Conservation (phyloP, 176 grass and related monocot species). For the Paspalum vaginatum region DNA sequence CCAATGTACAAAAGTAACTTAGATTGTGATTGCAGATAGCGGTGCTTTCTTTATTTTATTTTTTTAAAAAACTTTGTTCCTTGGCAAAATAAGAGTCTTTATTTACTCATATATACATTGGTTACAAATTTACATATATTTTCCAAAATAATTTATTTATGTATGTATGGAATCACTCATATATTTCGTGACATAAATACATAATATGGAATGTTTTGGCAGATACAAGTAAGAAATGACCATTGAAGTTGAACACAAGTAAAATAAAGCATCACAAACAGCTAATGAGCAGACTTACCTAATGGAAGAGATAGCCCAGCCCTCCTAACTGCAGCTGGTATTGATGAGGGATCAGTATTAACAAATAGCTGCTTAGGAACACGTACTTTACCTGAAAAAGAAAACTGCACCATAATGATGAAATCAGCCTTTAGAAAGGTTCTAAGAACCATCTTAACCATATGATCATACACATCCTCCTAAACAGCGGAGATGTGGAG, state of each 20-base stretch:
- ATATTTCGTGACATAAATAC: background rate
- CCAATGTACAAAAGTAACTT: background rate
- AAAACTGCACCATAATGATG: slow-evolving; percentile 52
- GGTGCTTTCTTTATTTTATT: background rate
- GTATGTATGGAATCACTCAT: background rate
- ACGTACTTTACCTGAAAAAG: slow-evolving; percentile 80
- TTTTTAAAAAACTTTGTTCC: background rate
- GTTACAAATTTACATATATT: too few species aligned
- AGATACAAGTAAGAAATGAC: background rate
- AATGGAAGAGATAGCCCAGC: slow-evolving; percentile 85
- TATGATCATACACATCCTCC: slow-evolving; percentile 6
- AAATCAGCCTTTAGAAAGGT: slow-evolving; percentile 49
- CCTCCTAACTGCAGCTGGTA: slow-evolving; percentile 74
- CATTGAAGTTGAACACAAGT: background rate
- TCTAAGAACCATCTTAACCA: slow-evolving; percentile 34
- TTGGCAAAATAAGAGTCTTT: background rate
- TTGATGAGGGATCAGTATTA: slow-evolving; percentile 76
- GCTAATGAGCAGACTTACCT: slow-evolving; percentile 47
- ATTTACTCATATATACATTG: background rate
- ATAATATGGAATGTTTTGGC: background rate
- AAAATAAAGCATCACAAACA: slow-evolving; percentile 21
- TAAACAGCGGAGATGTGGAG: too few species aligned
- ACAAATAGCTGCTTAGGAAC: slow-evolving; percentile 91
- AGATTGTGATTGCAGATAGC: background rate
- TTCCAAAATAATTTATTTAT: too few species aligned